Base-by-base conservation (phyloP, 2,329 filamentous ascomycete species). In the Orbilia brochopaga region DNA sequence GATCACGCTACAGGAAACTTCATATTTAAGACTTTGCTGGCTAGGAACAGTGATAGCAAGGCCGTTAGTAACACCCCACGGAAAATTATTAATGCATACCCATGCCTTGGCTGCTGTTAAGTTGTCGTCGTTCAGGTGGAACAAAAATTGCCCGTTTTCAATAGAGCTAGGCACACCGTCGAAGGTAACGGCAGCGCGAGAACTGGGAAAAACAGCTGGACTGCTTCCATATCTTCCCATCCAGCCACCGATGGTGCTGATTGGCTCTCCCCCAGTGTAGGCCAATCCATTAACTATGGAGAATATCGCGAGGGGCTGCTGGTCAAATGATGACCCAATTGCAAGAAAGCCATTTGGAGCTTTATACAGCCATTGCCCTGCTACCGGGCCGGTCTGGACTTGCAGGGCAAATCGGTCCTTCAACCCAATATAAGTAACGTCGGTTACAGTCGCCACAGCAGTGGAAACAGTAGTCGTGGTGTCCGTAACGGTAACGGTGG, bases 401-500 rank as follows among this genome's bases (percentile, higher is more conserved):
- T 58, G 55, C 17, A 58, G 8, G 27, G n/a, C 17, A n/a, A 58
- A 58, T n/a, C 40, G 17, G 27, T 46, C 55, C 10, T 5, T 7
- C 40, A 57, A 23, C 6, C 2, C 8, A 32, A 58, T 48, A 23
- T 58, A 58, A 8, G 37, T 58, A 27, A 30, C 11, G 5, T 58
- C n/a, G 37, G 55, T 58, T n/a, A 15, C 7, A 42, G 37, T 58
- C 4, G 55, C 55, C 13, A 58, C 40, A 10, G 40, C 32, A 27
- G 55, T 58, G n/a, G 55, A 27, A 17, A 13, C 24, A 32, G 55
- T 48, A 48, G 17, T 13, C 23, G 55, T 58, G 27, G 37, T 23
- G 19, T 48, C 35, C 8, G 53, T 57, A 17, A 40, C 40, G 10
- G 10, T 2, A 42, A 57, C 17, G 17, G 53, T 57, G 19, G 10